phyloP scores from a whole-genome alignment of 2,329 filamentous ascomycete genomes.

The Fusarium bulbicola region DNA sequence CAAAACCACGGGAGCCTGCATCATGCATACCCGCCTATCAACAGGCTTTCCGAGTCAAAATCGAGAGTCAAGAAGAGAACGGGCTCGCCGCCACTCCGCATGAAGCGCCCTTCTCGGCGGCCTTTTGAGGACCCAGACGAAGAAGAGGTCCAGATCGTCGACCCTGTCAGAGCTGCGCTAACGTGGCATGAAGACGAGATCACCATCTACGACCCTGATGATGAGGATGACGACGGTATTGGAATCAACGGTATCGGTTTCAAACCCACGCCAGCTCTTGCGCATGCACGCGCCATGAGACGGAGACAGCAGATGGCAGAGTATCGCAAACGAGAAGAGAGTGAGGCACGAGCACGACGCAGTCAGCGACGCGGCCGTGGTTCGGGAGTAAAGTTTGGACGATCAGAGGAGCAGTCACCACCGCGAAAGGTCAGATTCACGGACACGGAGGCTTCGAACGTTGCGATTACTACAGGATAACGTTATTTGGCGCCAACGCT shows the following conservation, averaged over 20 bases:
- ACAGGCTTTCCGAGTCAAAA: conserved; percentile 51
- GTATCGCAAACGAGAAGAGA: conserved; percentile 68
- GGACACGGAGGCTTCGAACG: conserved; percentile 49
- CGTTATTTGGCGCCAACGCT: neutral
- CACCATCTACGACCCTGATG: conserved; percentile 70
- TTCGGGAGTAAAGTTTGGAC: conserved; percentile 37
- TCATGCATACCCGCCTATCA: conserved; percentile 51
- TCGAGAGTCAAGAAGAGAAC: conserved; percentile 48
- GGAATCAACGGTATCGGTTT: conserved; percentile 76
- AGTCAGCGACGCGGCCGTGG: conserved; percentile 59
- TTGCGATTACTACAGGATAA: conserved; percentile 46
- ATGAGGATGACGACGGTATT: conserved; percentile 72
- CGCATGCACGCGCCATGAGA: conserved; percentile 64
- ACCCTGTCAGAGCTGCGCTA: conserved; percentile 66
- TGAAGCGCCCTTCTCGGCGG: conserved; percentile 36
- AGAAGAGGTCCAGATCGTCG: conserved; percentile 53
- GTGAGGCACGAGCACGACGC: conserved; percentile 65
- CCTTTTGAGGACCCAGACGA: conserved; percentile 41
- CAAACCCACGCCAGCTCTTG: conserved; percentile 69
- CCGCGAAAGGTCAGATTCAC: conserved; percentile 52
- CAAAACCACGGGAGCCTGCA: conserved; percentile 36
- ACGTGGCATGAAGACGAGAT: conserved; percentile 77
- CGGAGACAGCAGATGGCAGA: conserved; percentile 69
- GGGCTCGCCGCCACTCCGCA: conserved; percentile 52
- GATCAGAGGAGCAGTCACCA: conserved; percentile 35